Conservation (phyloP, 176 grass and related monocot species). For the Calamus simplicifolius region DNA sequence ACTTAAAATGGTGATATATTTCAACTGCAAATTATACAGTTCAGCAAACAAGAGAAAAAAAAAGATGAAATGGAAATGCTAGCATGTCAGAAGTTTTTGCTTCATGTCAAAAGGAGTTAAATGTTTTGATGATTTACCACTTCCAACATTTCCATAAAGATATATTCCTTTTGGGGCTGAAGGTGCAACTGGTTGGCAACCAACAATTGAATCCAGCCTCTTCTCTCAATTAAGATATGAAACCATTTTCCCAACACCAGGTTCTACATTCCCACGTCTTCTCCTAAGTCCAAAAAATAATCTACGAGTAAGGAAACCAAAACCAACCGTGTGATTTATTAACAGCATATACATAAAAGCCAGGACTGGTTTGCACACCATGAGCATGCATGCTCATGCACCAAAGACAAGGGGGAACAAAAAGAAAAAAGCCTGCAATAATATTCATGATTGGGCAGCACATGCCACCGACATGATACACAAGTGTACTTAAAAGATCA, state of each 20-base stretch:
- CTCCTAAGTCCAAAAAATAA: constrained; percentile 36
- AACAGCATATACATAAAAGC: too few species aligned
- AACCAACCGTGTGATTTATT: neutral
- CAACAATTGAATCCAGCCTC: constrained; percentile 66
- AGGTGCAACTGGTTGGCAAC: constrained; percentile 56
- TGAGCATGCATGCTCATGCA: neutral
- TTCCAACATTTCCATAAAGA: constrained; percentile 88
- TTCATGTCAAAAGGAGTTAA: neutral
- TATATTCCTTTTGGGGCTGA: constrained; percentile 80
- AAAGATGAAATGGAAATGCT: too few species aligned
- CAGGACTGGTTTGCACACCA: neutral
- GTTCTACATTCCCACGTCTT: constrained; percentile 49
- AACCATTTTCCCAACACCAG: constrained; percentile 93
- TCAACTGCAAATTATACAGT: too few species aligned
- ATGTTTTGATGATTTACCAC: constrained; percentile 41
- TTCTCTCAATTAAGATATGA: constrained; percentile 88
- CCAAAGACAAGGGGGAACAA: neutral
- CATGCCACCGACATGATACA: too few species aligned
- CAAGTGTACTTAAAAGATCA: too few species aligned
- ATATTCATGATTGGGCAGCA: too few species aligned
- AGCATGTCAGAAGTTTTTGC: too few species aligned
- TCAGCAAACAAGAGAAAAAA: too few species aligned
- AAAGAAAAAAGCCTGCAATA: too few species aligned
- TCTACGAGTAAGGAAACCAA: neutral
- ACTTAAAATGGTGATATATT: too few species aligned